phyloP scores from a whole-genome alignment of 2,329 filamentous ascomycete species.

The Hirsutella thompsonii region DNA sequence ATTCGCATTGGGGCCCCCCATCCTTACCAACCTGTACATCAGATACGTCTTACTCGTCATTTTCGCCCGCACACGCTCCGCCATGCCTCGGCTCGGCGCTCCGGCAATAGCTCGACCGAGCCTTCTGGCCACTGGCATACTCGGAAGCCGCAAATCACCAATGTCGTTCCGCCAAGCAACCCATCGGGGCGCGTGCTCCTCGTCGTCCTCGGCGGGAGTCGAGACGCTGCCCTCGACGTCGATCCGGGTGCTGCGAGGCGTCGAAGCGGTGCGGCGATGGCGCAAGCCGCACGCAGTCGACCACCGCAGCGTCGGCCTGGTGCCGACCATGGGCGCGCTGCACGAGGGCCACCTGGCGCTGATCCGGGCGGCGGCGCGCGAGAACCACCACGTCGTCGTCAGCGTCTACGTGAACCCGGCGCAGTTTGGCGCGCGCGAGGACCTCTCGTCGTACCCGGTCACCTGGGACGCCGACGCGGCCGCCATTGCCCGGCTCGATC shows the following conservation, averaged over 20 bases:
- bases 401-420: conserved; percentile 94
- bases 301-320: conserved; percentile 67
- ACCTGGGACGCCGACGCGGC: conserved; percentile 72
- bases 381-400: conserved; percentile 80
- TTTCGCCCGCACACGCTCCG: neutral
- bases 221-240: conserved; percentile 41
- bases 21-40: neutral
- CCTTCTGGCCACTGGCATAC: neutral
- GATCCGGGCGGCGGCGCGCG: conserved; percentile 68
- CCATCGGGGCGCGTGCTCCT: too few relatives aligned
- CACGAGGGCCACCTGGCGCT: conserved; percentile 83
- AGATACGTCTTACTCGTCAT: neutral
- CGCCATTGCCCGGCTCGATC: conserved; percentile 54
- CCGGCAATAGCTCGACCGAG: conserved; percentile 3
- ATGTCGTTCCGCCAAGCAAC: too few relatives aligned
- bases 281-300: conserved; percentile 52
- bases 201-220: neutral
- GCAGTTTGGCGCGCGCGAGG: conserved; percentile 84
- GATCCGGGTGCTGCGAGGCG: conserved; percentile 65
- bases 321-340: conserved; percentile 97
- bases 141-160: too few relatives aligned
- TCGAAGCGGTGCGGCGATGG: conserved; percentile 57
- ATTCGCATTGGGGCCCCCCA: too few relatives aligned
- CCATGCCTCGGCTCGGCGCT: conserved; percentile 1
- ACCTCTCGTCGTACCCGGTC: conserved; percentile 77